phyloP scores from a whole-genome alignment of 257 asterid species.

The Solanum neorickii region DNA sequence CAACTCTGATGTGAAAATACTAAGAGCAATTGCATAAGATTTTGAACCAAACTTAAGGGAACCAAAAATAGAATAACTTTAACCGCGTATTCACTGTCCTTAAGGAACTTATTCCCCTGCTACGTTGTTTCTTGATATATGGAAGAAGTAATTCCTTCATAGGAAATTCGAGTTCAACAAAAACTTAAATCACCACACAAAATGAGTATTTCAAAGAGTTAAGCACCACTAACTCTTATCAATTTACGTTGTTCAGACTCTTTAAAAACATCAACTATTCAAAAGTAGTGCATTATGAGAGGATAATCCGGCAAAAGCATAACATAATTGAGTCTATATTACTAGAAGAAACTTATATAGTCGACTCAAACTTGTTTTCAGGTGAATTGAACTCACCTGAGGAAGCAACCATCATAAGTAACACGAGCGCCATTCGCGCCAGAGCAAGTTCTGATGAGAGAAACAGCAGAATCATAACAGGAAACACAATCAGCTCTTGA shows the following conservation, averaged over 20 bases:
- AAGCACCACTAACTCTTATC: neutral
- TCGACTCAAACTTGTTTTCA: neutral
- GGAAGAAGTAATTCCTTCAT: neutral
- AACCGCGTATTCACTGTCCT: neutral
- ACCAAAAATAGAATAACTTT: neutral
- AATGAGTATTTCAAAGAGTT: neutral
- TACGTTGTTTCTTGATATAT: neutral
- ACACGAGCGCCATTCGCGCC: slow-evolving; percentile 82
- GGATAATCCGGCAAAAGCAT: neutral
- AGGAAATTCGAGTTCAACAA: neutral
- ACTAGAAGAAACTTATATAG: neutral
- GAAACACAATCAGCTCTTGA: slow-evolving; percentile 48
- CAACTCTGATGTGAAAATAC: neutral
- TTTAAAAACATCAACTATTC: neutral
- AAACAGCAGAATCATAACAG: slow-evolving; percentile 64
- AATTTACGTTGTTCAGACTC: neutral
- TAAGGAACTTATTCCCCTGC: neutral
- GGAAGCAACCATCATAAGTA: slow-evolving; percentile 76
- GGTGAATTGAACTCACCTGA: slow-evolving; percentile 39
- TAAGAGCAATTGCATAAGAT: neutral
- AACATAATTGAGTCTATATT: neutral
- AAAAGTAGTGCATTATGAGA: neutral
- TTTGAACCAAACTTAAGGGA: neutral
- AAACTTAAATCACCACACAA: neutral
- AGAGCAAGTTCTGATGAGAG: slow-evolving; percentile 53